Base-by-base conservation (phyloP, 148 eudicot genomes). In the Silene uniflora region DNA sequence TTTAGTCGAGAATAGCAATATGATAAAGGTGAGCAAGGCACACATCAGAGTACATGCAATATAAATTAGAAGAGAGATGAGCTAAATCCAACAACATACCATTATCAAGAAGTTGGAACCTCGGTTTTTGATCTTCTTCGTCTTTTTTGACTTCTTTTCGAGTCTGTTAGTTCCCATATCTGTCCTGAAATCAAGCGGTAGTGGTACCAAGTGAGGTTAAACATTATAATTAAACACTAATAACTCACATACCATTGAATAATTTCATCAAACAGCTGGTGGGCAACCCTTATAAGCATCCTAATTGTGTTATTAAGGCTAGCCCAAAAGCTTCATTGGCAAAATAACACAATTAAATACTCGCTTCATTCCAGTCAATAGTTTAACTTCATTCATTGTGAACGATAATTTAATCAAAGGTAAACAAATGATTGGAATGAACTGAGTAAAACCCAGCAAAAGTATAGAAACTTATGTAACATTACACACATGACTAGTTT, bases 141-240 rank as follows among this genome's bases (percentile, higher is more conserved):
- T 55, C 72, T 56, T 76, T 69, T 76, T 81, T 60, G 56, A 11
- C 55, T 49, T 47, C 77, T 68, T 77, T 9, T 61, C 78, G 11
- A 42, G 21, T 69, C 68, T 81, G 58, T 12, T 73, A 44, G 59
- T 77, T 32, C 80, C 74, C 84, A 81, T 81, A 21, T 61, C 7
- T 21, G 12, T 8, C 19, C 12, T 58, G 42, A 19, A 62, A 19
- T 17, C 39, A 13, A 54, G 61, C 1, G 71, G 13, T 4, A 75
- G 11, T 35, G 42, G 61, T 46, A n/a, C 52, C 72, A 67, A 14
- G 55, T 60, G 17, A 46, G 29, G 6, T 60, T 63, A 52, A 49
- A 7, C 21, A 47, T 47, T 19, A 19, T 49, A 6, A 16, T 23
- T 6, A 70, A 70, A 7, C 21, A 17, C 32, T 13, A 5, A 44